Percentiles rank a stretch among this genome's conserved stretches.
Evolutionary conservation across 495 filamentous ascomycete species (phyloP).

Genomic region (Annulohypoxylon moriforme): DNA sequence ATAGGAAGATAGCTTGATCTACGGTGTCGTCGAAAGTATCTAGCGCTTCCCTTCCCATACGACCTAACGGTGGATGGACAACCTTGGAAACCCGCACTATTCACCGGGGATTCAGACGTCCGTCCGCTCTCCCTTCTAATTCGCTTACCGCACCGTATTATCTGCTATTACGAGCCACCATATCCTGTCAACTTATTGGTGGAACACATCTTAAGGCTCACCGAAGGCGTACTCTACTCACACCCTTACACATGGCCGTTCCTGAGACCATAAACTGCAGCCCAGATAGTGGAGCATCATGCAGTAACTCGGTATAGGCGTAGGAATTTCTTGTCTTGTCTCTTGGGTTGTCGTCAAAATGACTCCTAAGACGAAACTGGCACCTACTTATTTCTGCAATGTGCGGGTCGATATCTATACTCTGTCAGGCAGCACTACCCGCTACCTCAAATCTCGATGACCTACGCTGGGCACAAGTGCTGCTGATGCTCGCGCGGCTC

Average conservation of each 20-base stretch:
- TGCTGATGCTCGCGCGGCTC: conserved; percentile 34
- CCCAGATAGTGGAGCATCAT: conserved; percentile 43
- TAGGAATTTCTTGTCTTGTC: conserved; percentile 27
- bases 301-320: conserved; percentile 29
- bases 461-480: conserved; percentile 22
- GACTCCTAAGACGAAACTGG: conserved; percentile 26
- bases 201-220: conserved; percentile 37
- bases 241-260: conserved; percentile 40
- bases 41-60: conserved; percentile 10
- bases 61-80: conserved; percentile 9
- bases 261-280: conserved; percentile 40
- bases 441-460: conserved; percentile 26
- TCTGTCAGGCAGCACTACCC: conserved; percentile 40
- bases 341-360: conserved; percentile 22
- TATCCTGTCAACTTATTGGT: conserved; percentile 34
- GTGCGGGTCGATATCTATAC: conserved; percentile 33
- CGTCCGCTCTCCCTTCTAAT: conserved; percentile 13
- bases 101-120: conserved; percentile 12
- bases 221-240: conserved; percentile 42
- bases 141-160: conserved; percentile 28
- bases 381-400: conserved; percentile 21
- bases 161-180: conserved; percentile 22
- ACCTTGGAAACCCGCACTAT: conserved; percentile 10
- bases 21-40: conserved; percentile 7
- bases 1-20: conserved; percentile 10